Evolutionary conservation across 2,329 filamentous ascomycete genomes (phyloP), one percentile per base, ranked within the genome.

Genomic region (Aspergillus proliferans): DNA sequence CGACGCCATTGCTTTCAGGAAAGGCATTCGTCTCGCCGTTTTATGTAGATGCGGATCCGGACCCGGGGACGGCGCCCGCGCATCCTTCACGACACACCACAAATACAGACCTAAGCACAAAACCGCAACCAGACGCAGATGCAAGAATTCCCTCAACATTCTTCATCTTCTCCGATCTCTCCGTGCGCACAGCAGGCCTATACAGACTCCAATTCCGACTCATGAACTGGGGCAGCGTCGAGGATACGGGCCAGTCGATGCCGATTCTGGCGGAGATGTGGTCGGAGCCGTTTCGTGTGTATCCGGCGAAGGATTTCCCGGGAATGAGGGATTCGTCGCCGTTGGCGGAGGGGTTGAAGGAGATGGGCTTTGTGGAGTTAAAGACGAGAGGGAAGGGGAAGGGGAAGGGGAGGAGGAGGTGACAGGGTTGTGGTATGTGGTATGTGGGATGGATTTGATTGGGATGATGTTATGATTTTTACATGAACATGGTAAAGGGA

Each of bases 101-200:
- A 24, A 28, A 12, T 34, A 7, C 24, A 21, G 9, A 30, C 14
- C 22, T 36, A n/a, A 21, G 15, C 24, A 14, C 36, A 6, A 26
- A 47, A 48, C 2, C 22, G 51, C 38, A 48, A 51, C 21, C 52
- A 45, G n/a, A 49, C 10, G 46, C 54, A 45, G 41, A 41, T 58
- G 63, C 4, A 2, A 40, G 19, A 22, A 40, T 40, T 3, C 71
- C 72, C 4, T 66, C 70, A 18, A 65, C 68, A 2, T 76, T 76
- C 53, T 76, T 76, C 55, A 71, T 76, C 22, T 76, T 76, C 46
- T 64, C 72, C 1, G 73, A 76, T 53, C 64, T 76, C 1, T 75
- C 73, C 3, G 66, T 76, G 19, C 71, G 73, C 42, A 68, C 67
- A 6, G 69, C 71, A 18, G 74, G 74, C 0, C 47, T 67, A 3